Conservation (phyloP, 768 basidiomycete genomes). For the Solioccasus polychromus region DNA sequence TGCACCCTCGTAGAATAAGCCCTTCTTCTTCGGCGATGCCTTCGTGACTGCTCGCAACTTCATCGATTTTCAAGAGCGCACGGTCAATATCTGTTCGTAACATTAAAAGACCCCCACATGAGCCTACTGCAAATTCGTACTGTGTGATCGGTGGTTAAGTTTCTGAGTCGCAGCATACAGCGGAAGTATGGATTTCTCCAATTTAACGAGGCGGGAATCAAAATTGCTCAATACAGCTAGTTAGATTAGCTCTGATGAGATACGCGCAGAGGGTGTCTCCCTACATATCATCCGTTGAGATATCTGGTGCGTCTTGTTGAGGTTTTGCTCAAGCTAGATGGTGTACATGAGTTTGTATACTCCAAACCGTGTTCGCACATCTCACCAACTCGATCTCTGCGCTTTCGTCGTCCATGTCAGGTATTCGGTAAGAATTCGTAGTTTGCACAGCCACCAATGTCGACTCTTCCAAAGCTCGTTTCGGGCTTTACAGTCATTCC, state of each 20-base stretch:
- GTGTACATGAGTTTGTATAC: background rate
- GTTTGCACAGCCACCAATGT: conserved; percentile 7
- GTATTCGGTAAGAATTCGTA: background rate
- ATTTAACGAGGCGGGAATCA: conserved; percentile 74
- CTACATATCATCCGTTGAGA: conserved; percentile 84
- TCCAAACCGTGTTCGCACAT: background rate
- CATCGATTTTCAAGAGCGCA: conserved; percentile 74
- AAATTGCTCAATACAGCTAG: conserved; percentile 82
- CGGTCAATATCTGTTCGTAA: conserved; percentile 67
- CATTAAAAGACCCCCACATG: background rate
- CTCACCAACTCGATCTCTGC: conserved; percentile 26
- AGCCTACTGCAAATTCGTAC: conserved; percentile 40
- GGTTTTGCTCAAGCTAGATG: conserved; percentile 75
- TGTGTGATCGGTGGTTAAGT: conserved; percentile 66
- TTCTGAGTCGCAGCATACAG: conserved; percentile 78
- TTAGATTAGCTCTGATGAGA: conserved; percentile 25
- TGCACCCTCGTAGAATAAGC: conserved; percentile 71
- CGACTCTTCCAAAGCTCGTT: conserved; percentile 19
- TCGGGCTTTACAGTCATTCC: conserved; percentile 40
- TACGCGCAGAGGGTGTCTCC: conserved; percentile 23
- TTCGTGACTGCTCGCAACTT: conserved; percentile 71
- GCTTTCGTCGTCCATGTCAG: conserved; percentile 25
- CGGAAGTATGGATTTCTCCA: conserved; percentile 83
- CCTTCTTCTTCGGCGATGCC: conserved; percentile 77
- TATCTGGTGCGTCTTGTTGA: conserved; percentile 81